phyloP scores from a whole-genome alignment of 257 asterid species.

The Nicotiana undulata region DNA sequence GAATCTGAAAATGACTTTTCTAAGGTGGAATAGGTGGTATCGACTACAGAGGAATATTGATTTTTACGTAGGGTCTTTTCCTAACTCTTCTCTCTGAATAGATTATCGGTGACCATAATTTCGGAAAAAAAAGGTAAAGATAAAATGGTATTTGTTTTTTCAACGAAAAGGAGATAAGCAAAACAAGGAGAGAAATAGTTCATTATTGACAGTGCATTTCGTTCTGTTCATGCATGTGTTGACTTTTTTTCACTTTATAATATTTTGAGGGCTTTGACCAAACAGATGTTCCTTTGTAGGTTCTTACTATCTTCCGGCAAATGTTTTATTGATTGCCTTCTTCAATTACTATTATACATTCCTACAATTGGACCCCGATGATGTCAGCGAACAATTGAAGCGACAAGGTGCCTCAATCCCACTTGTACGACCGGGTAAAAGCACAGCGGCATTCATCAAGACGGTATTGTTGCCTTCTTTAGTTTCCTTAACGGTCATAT shows the following conservation, averaged over 20 bases:
- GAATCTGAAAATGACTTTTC: background rate
- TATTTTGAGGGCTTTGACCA: background rate
- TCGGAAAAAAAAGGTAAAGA: background rate
- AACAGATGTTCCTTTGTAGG: constrained; percentile 35
- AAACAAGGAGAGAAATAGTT: background rate
- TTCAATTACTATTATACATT: constrained; percentile 97
- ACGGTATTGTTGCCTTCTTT: constrained; percentile 37
- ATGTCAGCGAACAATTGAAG: constrained; percentile 94
- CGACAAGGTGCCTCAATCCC: constrained; percentile 99
- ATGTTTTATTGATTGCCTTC: constrained; percentile 83
- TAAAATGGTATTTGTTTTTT: background rate
- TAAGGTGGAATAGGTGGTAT: background rate
- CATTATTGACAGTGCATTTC: background rate
- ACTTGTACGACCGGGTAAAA: constrained; percentile 92
- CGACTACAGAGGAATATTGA: background rate
- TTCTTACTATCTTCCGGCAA: constrained; percentile 79
- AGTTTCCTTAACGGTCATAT: background rate
- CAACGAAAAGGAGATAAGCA: background rate
- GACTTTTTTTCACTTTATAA: background rate
- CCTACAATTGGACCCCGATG: constrained; percentile 96
- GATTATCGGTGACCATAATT: background rate
- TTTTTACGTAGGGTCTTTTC: background rate
- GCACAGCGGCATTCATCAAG: constrained; percentile 75
- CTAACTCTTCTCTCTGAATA: background rate
- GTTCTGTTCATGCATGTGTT: background rate